Percentiles rank a stretch among this genome's conserved stretches.
phyloP scores from a whole-genome alignment of 768 basidiomycete species.

The Lactarius deliciosus region DNA sequence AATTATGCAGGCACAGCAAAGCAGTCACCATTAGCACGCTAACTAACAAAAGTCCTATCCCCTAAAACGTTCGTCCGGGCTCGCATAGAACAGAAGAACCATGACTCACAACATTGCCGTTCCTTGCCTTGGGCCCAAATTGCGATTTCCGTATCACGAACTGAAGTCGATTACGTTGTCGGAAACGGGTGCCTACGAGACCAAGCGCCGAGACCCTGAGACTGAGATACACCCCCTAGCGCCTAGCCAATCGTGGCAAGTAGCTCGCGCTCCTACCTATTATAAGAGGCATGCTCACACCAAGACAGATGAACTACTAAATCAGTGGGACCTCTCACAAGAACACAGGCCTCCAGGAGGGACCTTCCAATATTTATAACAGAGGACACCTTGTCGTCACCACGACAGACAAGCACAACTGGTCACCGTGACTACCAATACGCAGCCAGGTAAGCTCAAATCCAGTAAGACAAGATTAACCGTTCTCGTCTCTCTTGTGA shows the following conservation, averaged over 20 bases:
- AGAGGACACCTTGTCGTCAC: not conserved
- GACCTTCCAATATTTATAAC: not conserved
- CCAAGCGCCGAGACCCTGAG: not conserved
- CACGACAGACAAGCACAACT: not conserved
- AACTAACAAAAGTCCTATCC: not conserved
- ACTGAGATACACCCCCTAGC: not conserved
- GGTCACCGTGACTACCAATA: not conserved
- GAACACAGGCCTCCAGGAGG: not conserved
- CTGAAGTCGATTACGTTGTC: not conserved
- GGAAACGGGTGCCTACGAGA: not conserved
- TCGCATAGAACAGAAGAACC: not conserved
- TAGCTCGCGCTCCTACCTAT: not conserved
- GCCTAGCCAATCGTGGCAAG: not conserved
- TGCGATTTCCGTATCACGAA: not conserved
- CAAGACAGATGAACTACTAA: not conserved
- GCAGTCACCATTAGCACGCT: not conserved
- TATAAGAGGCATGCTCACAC: not conserved
- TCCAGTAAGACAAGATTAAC: not conserved
- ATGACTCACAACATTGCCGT: not conserved
- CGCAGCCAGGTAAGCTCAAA: not conserved
- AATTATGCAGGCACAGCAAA: not conserved
- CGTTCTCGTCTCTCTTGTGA: not conserved
- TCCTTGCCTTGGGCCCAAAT: not conserved
- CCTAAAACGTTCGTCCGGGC: not conserved
- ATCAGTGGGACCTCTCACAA: not conserved